Evolutionary conservation across 805 yeast species (phyloP), one percentile per base, ranked within the genome.

Genomic region (Hermanozyma aechmeae): DNA sequence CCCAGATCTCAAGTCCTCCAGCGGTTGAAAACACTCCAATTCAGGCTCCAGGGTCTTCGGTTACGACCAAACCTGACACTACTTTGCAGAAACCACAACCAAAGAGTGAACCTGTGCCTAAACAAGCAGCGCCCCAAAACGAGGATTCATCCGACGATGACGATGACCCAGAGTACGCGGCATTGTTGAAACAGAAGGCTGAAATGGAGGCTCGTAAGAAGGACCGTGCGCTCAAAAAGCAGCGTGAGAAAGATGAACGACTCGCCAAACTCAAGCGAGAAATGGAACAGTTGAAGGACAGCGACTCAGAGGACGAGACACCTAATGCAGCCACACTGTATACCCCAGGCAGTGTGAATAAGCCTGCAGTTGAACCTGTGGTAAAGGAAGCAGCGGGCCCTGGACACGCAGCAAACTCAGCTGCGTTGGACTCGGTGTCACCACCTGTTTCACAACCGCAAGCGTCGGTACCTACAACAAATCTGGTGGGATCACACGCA

Each of bases 191-290:
- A 39, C 62, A 65, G 25, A 54, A 56, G 35, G 58, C 48, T 50
- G 67, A 56, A 29, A 37, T 63, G 56, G 76, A 70, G 39, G 56
- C 53, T 3, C 54, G 59, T 26, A 63, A 61, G 29, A 42, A 53
- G 27, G 61, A 58, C 26, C 48, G 72, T 28, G 68, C 67, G 34
- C 45, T 56, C 35, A 71, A 67, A 48, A 75, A 68, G 48, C 69
- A 69, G 38, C 65, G 65, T 18, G 78, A 71, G 6, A 76, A 71
- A 43, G 82, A 74, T 37, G 79, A 71, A 9, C 61, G 76, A 38
- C 43, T 74, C 31, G 80, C 77, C 3, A 64, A 66, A 37, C 51
- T 77, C 30, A 73, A 68, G 41, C 66, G 61, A 35, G 79, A 76
- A 45, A 69, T 77, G 67, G 78, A 66, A 23, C 74, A 65, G 6